These are phyloP conservation scores for Wickerhamiella azymoides DNA, from an alignment of 805 yeast species.

Conservation along the genomic window DNA sequence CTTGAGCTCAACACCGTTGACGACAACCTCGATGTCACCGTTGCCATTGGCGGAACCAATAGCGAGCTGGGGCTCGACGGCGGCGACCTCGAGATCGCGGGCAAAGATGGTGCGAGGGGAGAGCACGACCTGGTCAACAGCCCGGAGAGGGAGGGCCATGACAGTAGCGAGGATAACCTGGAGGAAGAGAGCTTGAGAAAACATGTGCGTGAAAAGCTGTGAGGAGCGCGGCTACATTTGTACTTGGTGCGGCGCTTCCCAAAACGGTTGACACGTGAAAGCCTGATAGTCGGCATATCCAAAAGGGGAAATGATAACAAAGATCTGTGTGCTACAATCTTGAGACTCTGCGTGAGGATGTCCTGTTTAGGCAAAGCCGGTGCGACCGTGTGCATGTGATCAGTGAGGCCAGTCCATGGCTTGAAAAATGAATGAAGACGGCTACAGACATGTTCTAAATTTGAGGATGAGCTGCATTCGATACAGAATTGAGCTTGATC, in stretches of 20 bases:
- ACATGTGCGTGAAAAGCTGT: background rate
- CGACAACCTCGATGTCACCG: background rate
- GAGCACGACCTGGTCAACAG: background rate
- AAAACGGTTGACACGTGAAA: too few relatives aligned
- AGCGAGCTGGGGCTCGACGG: background rate
- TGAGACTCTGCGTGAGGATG: too few relatives aligned
- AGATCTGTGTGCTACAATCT: too few relatives aligned
- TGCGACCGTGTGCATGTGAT: too few relatives aligned
- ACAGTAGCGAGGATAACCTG: constrained; percentile 8
- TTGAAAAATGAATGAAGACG: too few relatives aligned
- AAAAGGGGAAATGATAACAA: too few relatives aligned
- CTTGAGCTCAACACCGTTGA: background rate
- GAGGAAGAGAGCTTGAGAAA: background rate
- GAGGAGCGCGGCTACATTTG: background rate
- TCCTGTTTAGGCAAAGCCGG: too few relatives aligned
- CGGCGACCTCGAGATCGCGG: background rate
- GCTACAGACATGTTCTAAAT: too few relatives aligned
- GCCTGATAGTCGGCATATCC: too few relatives aligned
- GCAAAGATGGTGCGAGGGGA: constrained; percentile 3
- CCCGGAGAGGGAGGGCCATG: constrained; percentile 7
- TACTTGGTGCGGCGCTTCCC: background rate
- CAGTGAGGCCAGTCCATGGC: too few relatives aligned
- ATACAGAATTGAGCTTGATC: too few relatives aligned
- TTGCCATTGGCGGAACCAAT: background rate
- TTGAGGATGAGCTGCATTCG: too few relatives aligned